Conservation (phyloP, 2,329 filamentous ascomycete species). For the Cryoendolithus antarcticus region DNA sequence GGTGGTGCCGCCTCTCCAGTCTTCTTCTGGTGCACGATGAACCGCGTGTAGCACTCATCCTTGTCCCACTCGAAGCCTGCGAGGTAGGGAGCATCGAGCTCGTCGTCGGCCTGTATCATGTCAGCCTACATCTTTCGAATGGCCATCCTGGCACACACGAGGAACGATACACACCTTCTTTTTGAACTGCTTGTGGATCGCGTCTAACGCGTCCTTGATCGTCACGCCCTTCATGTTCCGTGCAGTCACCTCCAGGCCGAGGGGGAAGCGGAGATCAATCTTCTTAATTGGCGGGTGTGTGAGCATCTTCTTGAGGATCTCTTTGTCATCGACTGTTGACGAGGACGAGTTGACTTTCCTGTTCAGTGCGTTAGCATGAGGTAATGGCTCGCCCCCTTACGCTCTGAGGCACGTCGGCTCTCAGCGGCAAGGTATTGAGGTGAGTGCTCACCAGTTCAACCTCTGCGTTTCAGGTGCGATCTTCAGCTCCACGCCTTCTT, state of each 20-base stretch:
- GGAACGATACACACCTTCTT: constrained; percentile 59
- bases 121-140: constrained; percentile 1
- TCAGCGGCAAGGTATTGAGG: neutral
- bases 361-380: constrained; percentile 7
- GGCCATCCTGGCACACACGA: constrained; percentile 11
- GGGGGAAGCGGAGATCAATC: constrained; percentile 83
- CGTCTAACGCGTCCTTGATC: constrained; percentile 91
- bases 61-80: constrained; percentile 95
- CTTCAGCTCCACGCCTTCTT: constrained; percentile 56
- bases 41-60: constrained; percentile 76
- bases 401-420: neutral
- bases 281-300: constrained; percentile 78
- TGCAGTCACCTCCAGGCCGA: constrained; percentile 77
- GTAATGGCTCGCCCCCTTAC: neutral
- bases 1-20: constrained; percentile 43
- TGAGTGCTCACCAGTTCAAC: constrained; percentile 63
- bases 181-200: constrained; percentile 92
- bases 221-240: constrained; percentile 90
- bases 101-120: constrained; percentile 63
- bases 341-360: constrained; percentile 94
- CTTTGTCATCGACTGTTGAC: constrained; percentile 64
- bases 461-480: constrained; percentile 75
- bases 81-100: constrained; percentile 76
- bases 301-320: constrained; percentile 69
- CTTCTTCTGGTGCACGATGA: constrained; percentile 76